A percentile compares a stretch with the other conserved stretches of the same genome.
Evolutionary conservation across 2,329 filamentous ascomycete species (phyloP).

Genomic region (Pseudodiploospora longispora): DNA sequence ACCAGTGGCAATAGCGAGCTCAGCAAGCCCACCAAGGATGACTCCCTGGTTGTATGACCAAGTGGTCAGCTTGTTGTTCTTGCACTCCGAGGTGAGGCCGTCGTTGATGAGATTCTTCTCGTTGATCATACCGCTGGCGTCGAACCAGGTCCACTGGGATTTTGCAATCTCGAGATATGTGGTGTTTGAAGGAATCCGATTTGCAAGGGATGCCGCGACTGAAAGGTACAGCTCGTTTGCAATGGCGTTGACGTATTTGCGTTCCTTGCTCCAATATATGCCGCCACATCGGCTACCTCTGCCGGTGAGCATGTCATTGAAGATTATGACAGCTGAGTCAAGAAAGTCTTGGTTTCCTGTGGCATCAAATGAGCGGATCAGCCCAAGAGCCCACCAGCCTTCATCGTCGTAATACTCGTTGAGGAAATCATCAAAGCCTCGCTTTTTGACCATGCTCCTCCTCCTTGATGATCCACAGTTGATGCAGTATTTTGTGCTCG

Average conservation of each 20-base stretch:
- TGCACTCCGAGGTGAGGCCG: conserved; percentile 39
- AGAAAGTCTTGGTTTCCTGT: conserved; percentile 46
- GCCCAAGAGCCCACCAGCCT: conserved; percentile 56
- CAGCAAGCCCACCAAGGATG: conserved; percentile 46
- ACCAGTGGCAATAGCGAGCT: conserved; percentile 38
- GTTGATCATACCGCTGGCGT: conserved; percentile 43
- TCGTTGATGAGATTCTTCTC: conserved; percentile 43
- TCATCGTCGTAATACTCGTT: conserved; percentile 53
- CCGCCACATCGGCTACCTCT: conserved; percentile 40
- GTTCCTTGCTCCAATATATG: conserved; percentile 48
- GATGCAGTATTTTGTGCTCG: conserved; percentile 20
- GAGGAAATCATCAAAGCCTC: conserved; percentile 33
- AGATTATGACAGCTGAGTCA: conserved; percentile 42
- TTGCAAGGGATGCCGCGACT: conserved; percentile 44
- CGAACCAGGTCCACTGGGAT: conserved; percentile 46
- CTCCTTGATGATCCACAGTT: conserved; percentile 12
- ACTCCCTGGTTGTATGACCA: conserved; percentile 54
- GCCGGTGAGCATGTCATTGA: conserved; percentile 47
- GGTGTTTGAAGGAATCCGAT: conserved; percentile 32
- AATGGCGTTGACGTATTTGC: conserved; percentile 45
- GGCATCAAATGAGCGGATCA: conserved; percentile 49
- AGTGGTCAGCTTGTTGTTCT: conserved; percentile 41
- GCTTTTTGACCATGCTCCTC: conserved; percentile 24
- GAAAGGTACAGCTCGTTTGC: conserved; percentile 51
- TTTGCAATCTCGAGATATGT: conserved; percentile 42